phyloP scores from a whole-genome alignment of 2,329 filamentous ascomycete genomes.

The Aureobasidium lini region DNA sequence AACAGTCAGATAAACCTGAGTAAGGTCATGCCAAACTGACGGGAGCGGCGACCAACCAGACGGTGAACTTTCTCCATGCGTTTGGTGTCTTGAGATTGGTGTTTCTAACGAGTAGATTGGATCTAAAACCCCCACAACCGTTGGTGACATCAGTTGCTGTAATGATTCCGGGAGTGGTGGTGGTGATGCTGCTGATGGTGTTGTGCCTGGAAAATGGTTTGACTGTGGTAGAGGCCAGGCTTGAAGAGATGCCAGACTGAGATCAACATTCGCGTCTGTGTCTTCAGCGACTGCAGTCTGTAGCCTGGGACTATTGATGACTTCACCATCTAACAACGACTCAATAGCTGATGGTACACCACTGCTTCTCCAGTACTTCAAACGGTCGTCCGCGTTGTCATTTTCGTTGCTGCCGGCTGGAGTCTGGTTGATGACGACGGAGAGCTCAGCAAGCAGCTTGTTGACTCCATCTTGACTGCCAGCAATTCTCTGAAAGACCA shows the following conservation, averaged over 20 bases:
- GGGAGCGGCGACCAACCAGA: constrained; percentile 33
- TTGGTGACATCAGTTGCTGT: background rate
- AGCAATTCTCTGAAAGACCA: constrained; percentile 56
- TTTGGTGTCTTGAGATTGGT: background rate
- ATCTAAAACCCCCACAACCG: background rate
- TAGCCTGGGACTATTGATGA: background rate
- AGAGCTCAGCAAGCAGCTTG: background rate
- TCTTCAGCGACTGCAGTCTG: background rate
- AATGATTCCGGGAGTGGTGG: background rate
- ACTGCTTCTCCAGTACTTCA: background rate
- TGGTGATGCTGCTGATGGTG: background rate
- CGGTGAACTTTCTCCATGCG: background rate
- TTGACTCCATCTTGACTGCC: constrained; percentile 38
- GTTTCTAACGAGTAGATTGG: constrained; percentile 10
- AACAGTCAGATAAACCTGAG: constrained; percentile 68
- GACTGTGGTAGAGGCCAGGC: constrained; percentile 50
- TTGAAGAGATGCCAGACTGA: background rate
- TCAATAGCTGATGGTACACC: constrained; percentile 7
- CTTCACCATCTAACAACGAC: constrained; percentile 3
- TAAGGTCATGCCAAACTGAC: constrained; percentile 49
- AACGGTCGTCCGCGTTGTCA: background rate
- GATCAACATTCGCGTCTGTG: background rate
- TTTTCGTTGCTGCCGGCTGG: constrained; percentile 48
- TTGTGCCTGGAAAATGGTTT: constrained; percentile 34
- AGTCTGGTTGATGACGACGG: constrained; percentile 31